Evolutionary conservation across 2,329 filamentous ascomycete species (phyloP), one percentile per base, ranked within the genome.

Genomic region (Zymoseptoria pseudotritici): DNA sequence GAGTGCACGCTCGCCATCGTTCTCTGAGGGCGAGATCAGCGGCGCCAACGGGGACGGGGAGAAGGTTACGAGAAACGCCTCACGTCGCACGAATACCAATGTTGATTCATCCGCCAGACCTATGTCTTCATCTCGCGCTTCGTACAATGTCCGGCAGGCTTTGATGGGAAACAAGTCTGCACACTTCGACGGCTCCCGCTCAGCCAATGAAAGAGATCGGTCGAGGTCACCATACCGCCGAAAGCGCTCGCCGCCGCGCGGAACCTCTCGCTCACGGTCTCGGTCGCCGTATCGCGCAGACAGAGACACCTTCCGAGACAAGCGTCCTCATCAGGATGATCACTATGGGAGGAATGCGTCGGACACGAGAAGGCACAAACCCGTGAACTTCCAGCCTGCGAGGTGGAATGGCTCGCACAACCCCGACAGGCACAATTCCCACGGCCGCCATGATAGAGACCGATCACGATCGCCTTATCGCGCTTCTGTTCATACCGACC

Each of bases 71-170:
- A 80, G 88, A 86, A 85, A 86, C 60, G 64, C 67, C 82, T 81
- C 83, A 82, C 83, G 82, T 77, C 78, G 83, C 82, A 85, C 86
- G 83, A 83, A 86, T 87, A 86, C 80, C 84, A 86, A 83, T 84
- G 87, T 96, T 96, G 89, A 96, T 90, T 89, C 88, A 85, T 86
- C 82, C 83, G 84, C 88, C 89, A 96, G 91, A 92, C 82, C 60
- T 60, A 62, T 63, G 67, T 70, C 69, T 72, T 72, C 70, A 72
- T 72, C 70, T 71, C 70, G 69, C 36, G 49, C 65, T 66, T 61
- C 67, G 67, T 68, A 19, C 52, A 22, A 64, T 50, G 61, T 59
- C 17, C 56, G 58, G 52, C 55, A 58, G 29, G 59, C 61, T 9
- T 57, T 67, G 58, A 65, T 62, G 60, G 60, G 56, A 46, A 64